Evolutionary conservation across 495 filamentous ascomycete species (phyloP).

Genomic region (Hypoxylon intermedium): DNA sequence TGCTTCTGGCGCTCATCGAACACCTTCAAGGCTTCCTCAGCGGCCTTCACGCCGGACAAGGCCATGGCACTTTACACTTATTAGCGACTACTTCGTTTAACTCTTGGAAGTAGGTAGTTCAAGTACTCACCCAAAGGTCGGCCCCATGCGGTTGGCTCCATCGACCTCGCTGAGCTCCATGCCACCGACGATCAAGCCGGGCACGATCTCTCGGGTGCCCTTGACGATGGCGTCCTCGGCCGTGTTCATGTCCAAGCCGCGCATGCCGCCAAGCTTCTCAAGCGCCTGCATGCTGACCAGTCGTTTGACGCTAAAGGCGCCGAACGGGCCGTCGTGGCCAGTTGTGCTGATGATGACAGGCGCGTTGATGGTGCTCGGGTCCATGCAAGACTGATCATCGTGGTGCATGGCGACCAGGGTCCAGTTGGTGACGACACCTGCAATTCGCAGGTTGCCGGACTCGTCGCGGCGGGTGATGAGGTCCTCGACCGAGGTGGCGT

Average conservation of each 20-base stretch:
- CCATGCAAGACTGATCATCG: slow-evolving; percentile 92
- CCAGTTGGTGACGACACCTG: slow-evolving; percentile 94
- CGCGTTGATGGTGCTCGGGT: slow-evolving; percentile 93
- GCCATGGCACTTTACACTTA: slow-evolving; percentile 72
- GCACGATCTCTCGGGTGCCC: slow-evolving; percentile 82
- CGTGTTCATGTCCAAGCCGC: slow-evolving; percentile 86
- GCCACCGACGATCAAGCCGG: slow-evolving; percentile 86
- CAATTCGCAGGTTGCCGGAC: slow-evolving; percentile 67
- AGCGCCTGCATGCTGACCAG: slow-evolving; percentile 81
- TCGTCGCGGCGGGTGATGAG: slow-evolving; percentile 73
- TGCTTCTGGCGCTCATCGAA: slow-evolving; percentile 74
- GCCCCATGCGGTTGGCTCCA: slow-evolving; percentile 80
- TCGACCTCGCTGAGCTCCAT: slow-evolving; percentile 94
- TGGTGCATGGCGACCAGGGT: slow-evolving; percentile 89
- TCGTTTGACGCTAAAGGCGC: slow-evolving; percentile 86
- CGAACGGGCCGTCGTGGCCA: slow-evolving; percentile 89
- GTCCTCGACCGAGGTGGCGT: slow-evolving; percentile 89
- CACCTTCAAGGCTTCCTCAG: slow-evolving; percentile 79
- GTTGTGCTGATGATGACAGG: slow-evolving; percentile 86
- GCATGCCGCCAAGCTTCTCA: slow-evolving; percentile 87
- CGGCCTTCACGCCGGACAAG: slow-evolving; percentile 83
- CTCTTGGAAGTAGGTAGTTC: slow-evolving; percentile 18
- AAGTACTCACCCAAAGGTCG: slow-evolving; percentile 50
- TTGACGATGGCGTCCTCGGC: slow-evolving; percentile 93
- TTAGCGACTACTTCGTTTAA: not conserved